Conservation (phyloP, 2,329 filamentous ascomycete species). For the Verticillium tricorpus region DNA sequence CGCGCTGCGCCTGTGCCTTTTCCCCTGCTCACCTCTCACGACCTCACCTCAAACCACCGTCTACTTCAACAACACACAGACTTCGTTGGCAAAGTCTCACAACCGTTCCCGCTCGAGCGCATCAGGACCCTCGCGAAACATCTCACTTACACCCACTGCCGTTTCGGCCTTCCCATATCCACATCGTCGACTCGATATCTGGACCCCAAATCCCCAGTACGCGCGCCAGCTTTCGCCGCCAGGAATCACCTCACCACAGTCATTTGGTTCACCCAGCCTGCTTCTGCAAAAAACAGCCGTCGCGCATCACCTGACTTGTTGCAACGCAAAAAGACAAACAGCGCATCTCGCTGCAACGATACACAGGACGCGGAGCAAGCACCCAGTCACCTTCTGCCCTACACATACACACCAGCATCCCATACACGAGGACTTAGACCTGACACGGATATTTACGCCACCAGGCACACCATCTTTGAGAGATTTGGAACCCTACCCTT, state of each 20-base stretch:
- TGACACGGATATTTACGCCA: not conserved
- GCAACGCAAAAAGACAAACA: not conserved
- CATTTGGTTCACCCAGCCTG: not conserved
- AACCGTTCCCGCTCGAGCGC: not conserved
- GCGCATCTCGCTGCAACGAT: not conserved
- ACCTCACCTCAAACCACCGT: not conserved
- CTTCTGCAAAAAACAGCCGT: not conserved
- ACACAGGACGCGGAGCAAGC: not conserved
- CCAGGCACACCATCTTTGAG: not conserved
- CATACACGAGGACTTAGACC: not conserved
- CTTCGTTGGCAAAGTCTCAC: slow-evolving; percentile 1
- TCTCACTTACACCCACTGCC: not conserved
- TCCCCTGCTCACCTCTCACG: not conserved
- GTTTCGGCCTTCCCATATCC: not conserved
- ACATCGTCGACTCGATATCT: slow-evolving; percentile 1
- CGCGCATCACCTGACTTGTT: not conserved
- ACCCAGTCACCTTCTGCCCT: not conserved
- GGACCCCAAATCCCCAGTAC: not conserved
- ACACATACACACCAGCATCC: not conserved
- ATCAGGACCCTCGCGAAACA: not conserved
- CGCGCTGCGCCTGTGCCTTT: not conserved
- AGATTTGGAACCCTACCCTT: not conserved
- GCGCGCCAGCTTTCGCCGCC: not conserved
- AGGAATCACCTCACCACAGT: not conserved
- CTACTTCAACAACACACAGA: not conserved